These are phyloP conservation scores for Neofusicoccum cordaticola DNA, from an alignment of 2,329 filamentous ascomycete genomes.

Conservation along the genomic window DNA sequence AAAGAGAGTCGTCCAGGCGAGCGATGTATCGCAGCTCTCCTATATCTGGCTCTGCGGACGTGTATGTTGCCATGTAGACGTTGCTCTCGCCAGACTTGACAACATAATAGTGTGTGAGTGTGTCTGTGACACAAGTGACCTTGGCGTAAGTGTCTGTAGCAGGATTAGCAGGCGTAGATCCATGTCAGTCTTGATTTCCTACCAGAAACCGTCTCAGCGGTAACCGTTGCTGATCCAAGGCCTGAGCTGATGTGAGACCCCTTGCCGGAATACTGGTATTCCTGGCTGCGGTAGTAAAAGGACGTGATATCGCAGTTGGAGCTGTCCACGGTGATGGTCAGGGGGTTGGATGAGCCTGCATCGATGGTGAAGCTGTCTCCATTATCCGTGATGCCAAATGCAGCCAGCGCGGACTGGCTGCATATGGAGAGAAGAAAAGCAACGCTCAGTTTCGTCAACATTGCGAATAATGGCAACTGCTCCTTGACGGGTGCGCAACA, in stretches of 20 bases:
- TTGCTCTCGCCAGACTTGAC: constrained; percentile 59
- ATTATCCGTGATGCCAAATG: constrained; percentile 35
- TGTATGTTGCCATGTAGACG: constrained; percentile 58
- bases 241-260: constrained; percentile 60
- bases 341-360: constrained; percentile 31
- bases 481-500: neutral
- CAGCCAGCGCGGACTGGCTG: constrained; percentile 26
- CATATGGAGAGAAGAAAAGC: neutral
- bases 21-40: constrained; percentile 63
- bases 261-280: constrained; percentile 55
- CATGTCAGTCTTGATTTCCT: neutral
- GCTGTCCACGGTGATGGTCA: constrained; percentile 36
- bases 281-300: constrained; percentile 57
- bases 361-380: constrained; percentile 33
- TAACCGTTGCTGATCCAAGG: constrained; percentile 58
- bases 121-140: constrained; percentile 58
- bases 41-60: constrained; percentile 44
- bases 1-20: constrained; percentile 50
- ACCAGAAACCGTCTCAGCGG: constrained; percentile 36
- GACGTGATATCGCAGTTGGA: constrained; percentile 63
- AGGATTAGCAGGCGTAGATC: constrained; percentile 4
- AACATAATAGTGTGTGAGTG: constrained; percentile 64
- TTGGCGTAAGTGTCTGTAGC: constrained; percentile 52
- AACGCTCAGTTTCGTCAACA: neutral
- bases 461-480: neutral